Percentiles rank a stretch among this genome's conserved stretches.
Conservation (phyloP, 768 basidiomycete genomes). For the Austroboletus eburneus region DNA sequence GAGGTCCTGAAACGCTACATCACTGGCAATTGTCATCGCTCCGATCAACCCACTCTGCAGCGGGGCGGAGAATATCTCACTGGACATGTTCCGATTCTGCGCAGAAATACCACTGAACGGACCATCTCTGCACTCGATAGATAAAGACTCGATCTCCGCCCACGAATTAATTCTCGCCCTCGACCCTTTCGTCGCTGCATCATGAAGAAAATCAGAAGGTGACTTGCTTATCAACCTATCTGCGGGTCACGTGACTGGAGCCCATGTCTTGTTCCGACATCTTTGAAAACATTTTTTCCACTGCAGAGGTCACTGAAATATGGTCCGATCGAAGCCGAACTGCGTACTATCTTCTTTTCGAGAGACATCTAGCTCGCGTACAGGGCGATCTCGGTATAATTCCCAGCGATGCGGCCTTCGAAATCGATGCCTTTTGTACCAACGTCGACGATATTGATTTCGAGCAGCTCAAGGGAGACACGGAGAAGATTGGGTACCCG, state of each 20-base stretch:
- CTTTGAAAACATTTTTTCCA: conserved; percentile 41
- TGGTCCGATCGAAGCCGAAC: conserved; percentile 37
- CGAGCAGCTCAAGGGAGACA: conserved; percentile 36
- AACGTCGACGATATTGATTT: conserved; percentile 36
- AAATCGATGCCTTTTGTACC: conserved; percentile 33
- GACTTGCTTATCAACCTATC: no score
- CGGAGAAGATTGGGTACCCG: conserved; percentile 42
- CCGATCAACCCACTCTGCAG: no score
- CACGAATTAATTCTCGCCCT: no score
- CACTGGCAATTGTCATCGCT: no score
- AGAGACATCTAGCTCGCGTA: conserved; percentile 33
- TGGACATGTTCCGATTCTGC: no score
- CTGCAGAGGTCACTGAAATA: conserved; percentile 33
- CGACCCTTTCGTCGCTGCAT: no score
- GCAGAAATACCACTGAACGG: no score
- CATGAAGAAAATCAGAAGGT: no score
- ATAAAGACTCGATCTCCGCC: no score
- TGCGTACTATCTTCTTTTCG: conserved; percentile 26
- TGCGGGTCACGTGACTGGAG: not conserved
- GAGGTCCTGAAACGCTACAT: no score
- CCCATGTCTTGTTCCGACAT: conserved; percentile 16
- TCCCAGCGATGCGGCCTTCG: conserved; percentile 34
- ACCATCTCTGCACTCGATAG: no score
- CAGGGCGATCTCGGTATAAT: conserved; percentile 39
- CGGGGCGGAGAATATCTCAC: no score